A percentile compares a stretch with the other conserved stretches of the same genome.
Conservation (phyloP, 495 filamentous ascomycete species). For the Xylaria nigripes region DNA sequence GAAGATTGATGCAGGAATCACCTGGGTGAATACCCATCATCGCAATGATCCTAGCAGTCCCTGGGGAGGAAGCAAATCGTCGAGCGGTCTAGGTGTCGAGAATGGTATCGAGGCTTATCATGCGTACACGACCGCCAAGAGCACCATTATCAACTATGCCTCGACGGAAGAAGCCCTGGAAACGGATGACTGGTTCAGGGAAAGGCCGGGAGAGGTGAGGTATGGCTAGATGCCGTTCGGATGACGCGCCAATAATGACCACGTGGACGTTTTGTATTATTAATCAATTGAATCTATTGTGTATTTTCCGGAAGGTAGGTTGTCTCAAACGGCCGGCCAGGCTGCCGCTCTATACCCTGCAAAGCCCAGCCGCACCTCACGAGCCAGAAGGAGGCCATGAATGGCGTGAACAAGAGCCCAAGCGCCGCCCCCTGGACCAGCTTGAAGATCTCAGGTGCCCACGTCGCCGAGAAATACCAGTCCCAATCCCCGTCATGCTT, state of each 20-base stretch:
- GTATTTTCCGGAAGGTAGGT: neutral
- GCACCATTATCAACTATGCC: slow-evolving; percentile 52
- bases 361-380: slow-evolving; percentile 34
- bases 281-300: slow-evolving; percentile 5
- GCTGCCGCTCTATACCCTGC: neutral
- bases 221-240: slow-evolving; percentile 32
- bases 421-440: slow-evolving; percentile 32
- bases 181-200: slow-evolving; percentile 45
- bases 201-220: slow-evolving; percentile 32
- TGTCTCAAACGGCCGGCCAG: neutral
- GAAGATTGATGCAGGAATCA: slow-evolving; percentile 50
- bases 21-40: slow-evolving; percentile 57
- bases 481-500: slow-evolving; percentile 17
- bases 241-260: neutral
- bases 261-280: neutral
- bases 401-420: slow-evolving; percentile 31
- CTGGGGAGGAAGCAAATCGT: slow-evolving; percentile 47
- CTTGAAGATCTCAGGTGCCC: slow-evolving; percentile 39
- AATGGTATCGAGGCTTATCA: slow-evolving; percentile 51
- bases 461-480: slow-evolving; percentile 32
- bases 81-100: slow-evolving; percentile 50
- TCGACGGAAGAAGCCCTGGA: slow-evolving; percentile 30
- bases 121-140: slow-evolving; percentile 51
- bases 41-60: slow-evolving; percentile 53
- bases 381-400: slow-evolving; percentile 35